Conservation (phyloP, 805 yeast genomes). For the Clavispora santaluciae region DNA sequence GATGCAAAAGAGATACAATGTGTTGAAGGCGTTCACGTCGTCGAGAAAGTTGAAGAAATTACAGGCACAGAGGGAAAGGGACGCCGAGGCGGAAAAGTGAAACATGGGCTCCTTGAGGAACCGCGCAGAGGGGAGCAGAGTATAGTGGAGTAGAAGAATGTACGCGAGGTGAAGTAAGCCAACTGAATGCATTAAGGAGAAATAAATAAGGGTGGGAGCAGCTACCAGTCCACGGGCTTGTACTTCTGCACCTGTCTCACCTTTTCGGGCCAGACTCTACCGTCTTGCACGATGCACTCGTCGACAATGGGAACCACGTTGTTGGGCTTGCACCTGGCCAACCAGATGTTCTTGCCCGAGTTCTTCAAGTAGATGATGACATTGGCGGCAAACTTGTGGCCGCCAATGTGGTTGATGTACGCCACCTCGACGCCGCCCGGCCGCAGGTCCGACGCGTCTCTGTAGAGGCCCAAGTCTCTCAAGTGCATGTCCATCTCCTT, state of each 20-base stretch:
- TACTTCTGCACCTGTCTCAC: constrained; percentile 58
- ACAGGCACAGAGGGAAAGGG: background rate
- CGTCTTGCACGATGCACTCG: constrained; percentile 65
- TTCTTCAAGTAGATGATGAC: constrained; percentile 64
- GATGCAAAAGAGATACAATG: constrained; percentile 47
- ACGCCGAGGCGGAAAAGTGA: too few relatives aligned
- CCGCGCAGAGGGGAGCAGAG: too few relatives aligned
- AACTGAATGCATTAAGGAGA: too few relatives aligned
- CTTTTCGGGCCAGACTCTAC: constrained; percentile 65
- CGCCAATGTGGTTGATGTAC: constrained; percentile 86
- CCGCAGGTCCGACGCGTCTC: constrained; percentile 74
- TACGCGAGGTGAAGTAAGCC: too few relatives aligned
- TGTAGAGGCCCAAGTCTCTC: constrained; percentile 62
- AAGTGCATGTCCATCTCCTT: constrained; percentile 70
- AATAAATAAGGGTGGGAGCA: background rate
- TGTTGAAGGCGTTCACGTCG: constrained; percentile 25
- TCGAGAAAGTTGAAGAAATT: background rate
- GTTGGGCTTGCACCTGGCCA: constrained; percentile 78
- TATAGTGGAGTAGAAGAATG: too few relatives aligned
- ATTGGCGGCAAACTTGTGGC: constrained; percentile 93
- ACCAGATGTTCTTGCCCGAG: constrained; percentile 77
- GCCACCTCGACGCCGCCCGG: constrained; percentile 70
- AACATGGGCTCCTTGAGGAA: too few relatives aligned
- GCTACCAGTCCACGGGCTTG: constrained; percentile 53
- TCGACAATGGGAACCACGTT: constrained; percentile 72